phyloP scores from a whole-genome alignment of 805 yeast species.

The Yarrowia divulgata region DNA sequence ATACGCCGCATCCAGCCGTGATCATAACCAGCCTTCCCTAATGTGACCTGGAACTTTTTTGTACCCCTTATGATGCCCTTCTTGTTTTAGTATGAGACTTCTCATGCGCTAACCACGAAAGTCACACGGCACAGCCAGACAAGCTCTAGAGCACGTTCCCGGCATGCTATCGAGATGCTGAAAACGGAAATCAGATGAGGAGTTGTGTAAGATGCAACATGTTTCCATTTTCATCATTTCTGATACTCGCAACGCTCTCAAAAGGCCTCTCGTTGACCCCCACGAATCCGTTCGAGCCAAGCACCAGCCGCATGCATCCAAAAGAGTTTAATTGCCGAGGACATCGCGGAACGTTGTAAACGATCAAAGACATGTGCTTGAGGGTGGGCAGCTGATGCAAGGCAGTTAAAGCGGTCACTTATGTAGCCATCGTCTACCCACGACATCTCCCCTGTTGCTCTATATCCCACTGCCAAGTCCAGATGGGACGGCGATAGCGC shows the following conservation, averaged over 20 bases:
- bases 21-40: too few species aligned
- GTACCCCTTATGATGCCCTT: too few species aligned
- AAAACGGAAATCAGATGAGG: not conserved
- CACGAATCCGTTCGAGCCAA: too few species aligned
- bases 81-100: too few species aligned
- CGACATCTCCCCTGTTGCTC: not conserved
- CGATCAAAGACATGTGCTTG: too few species aligned
- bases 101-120: not conserved
- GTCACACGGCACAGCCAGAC: not conserved
- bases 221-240: too few species aligned
- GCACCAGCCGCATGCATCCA: not conserved
- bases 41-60: too few species aligned
- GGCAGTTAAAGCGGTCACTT: not conserved
- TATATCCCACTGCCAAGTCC: not conserved
- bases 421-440: not conserved
- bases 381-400: not conserved
- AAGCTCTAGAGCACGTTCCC: not conserved
- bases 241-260: too few species aligned
- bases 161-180: not conserved
- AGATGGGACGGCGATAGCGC: not conserved
- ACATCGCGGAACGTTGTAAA: not conserved
- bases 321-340: conserved; percentile 4
- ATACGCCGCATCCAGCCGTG: too few species aligned
- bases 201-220: too few species aligned
- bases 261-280: too few species aligned